Evolutionary conservation across 331 rosid species (phyloP).

Genomic region (Dryas integrifolia): DNA sequence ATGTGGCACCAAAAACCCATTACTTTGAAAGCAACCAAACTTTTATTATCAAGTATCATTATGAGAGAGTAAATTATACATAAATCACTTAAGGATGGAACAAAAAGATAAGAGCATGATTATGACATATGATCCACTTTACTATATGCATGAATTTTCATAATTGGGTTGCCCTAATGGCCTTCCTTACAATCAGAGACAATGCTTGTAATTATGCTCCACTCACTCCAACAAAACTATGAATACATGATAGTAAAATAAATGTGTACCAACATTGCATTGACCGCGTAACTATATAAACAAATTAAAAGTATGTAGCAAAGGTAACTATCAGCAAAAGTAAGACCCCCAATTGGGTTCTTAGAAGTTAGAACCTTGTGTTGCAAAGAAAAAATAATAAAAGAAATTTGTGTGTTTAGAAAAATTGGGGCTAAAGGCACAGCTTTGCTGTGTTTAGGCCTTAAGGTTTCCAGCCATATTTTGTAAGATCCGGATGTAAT

Average conservation of each 20-base stretch:
- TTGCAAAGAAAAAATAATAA: no score
- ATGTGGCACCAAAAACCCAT: neutral
- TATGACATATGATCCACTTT: neutral
- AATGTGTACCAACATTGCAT: no score
- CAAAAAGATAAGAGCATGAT: neutral
- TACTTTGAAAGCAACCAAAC: neutral
- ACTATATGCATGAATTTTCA: neutral
- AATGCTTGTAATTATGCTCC: neutral
- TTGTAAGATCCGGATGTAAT: no score
- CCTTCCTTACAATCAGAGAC: neutral
- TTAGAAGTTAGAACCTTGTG: no score
- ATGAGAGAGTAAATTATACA: neutral
- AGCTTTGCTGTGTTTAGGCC: no score
- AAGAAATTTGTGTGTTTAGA: no score
- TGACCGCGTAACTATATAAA: neutral
- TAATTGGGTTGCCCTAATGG: neutral
- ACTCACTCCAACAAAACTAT: neutral
- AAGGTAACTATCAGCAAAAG: neutral
- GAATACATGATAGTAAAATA: neutral
- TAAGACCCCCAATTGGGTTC: no score
- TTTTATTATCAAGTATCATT: conserved; percentile 7
- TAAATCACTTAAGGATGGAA: neutral
- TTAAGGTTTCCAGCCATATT: no score
- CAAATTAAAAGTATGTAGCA: neutral
- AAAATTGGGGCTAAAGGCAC: no score